These are phyloP conservation scores for Cystobasidium tubakii DNA, from an alignment of 768 basidiomycete species.

Conservation along the genomic window DNA sequence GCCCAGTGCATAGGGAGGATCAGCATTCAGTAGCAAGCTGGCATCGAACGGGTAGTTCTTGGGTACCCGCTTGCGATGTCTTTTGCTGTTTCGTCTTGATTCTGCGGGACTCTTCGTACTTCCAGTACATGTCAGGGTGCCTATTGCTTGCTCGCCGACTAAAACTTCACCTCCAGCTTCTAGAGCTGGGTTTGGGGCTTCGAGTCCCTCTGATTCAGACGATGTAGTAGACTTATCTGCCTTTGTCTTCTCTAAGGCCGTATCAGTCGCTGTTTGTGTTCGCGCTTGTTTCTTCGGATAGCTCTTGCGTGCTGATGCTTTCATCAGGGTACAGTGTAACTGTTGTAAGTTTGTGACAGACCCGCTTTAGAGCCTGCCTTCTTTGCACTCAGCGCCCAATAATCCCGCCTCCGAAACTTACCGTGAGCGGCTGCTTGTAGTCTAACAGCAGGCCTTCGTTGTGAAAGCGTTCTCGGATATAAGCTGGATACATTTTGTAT, in stretches of 20 bases:
- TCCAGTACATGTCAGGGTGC: not conserved
- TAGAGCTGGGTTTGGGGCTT: not conserved
- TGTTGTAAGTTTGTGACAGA: not conserved
- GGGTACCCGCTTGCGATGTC: constrained; percentile 3
- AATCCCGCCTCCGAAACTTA: no score
- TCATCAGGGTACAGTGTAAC: constrained; percentile 31
- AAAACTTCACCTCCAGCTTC: not conserved
- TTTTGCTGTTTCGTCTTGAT: not conserved
- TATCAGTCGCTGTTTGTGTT: not conserved
- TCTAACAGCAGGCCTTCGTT: not conserved
- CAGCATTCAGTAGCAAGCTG: not conserved
- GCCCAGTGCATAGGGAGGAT: not conserved
- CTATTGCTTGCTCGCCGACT: not conserved
- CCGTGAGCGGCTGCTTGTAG: constrained; percentile 16
- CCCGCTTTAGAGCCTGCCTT: not conserved
- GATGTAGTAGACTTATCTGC: not conserved
- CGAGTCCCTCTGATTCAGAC: not conserved
- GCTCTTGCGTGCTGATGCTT: constrained; percentile 15
- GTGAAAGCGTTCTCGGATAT: constrained; percentile 25
- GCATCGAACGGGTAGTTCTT: constrained; percentile 25
- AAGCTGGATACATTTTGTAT: not conserved
- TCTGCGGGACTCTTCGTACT: not conserved
- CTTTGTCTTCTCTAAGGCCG: no score
- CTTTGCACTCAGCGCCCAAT: not conserved
- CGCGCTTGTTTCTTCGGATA: not conserved